Conservation (phyloP, 1,139 yeast genomes). For the Candida neerlandica region DNA sequence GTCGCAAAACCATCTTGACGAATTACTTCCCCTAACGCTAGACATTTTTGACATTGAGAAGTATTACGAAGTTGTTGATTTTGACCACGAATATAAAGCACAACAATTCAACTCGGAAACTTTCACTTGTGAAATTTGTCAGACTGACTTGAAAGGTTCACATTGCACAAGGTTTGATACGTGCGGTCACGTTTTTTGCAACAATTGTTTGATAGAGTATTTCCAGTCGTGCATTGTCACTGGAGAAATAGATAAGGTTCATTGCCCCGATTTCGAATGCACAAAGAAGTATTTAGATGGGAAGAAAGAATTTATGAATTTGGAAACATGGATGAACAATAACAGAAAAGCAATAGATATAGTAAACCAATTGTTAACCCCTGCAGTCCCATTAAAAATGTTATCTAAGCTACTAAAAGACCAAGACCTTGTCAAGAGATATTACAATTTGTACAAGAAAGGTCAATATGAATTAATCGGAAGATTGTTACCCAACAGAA, state of each 20-base stretch:
- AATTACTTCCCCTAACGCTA: slow-evolving; percentile 10
- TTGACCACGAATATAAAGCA: slow-evolving; percentile 12
- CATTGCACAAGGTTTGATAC: slow-evolving; percentile 42
- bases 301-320: slow-evolving; percentile 25
- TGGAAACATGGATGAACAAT: slow-evolving; percentile 22
- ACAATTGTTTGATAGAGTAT: slow-evolving; percentile 49
- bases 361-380: slow-evolving; percentile 34
- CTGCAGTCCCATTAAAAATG: slow-evolving; percentile 34
- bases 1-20: slow-evolving; percentile 18
- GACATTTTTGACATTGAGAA: slow-evolving; percentile 16
- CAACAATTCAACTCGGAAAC: slow-evolving; percentile 40
- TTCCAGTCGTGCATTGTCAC: slow-evolving; percentile 46
- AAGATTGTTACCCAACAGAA: slow-evolving; percentile 49
- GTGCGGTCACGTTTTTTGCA: slow-evolving; percentile 60
- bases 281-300: slow-evolving; percentile 25
- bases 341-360: slow-evolving; percentile 28
- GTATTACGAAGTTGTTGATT: slow-evolving; percentile 15
- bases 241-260: slow-evolving; percentile 57
- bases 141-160: slow-evolving; percentile 51
- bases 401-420: slow-evolving; percentile 30
- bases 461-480: slow-evolving; percentile 46
- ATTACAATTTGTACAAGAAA: slow-evolving; percentile 37
- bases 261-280: slow-evolving; percentile 62
- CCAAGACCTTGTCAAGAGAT: slow-evolving; percentile 38
- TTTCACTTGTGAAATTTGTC: slow-evolving; percentile 63